These are phyloP conservation scores for Boletus sensibilis DNA, from an alignment of 768 basidiomycete species.

Conservation along the genomic window DNA sequence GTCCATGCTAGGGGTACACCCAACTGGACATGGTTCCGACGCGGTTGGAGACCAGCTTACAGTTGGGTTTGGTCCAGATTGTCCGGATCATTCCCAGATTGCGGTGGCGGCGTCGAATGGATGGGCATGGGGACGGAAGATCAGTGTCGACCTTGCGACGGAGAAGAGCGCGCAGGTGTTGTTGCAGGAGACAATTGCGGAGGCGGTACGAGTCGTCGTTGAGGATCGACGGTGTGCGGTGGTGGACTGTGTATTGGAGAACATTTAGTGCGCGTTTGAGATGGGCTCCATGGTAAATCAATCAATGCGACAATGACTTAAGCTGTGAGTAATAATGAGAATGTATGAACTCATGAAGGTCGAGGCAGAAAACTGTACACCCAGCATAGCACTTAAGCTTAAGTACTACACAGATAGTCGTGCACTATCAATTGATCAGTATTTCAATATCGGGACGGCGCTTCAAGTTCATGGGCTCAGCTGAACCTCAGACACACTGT, in stretches of 20 bases:
- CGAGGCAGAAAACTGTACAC: no score
- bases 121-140: constrained; percentile 56
- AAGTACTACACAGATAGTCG: no score
- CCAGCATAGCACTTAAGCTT: no score
- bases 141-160: constrained; percentile 29
- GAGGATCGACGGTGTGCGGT: constrained; percentile 64
- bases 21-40: constrained; percentile 50
- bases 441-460: no score
- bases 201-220: constrained; percentile 55
- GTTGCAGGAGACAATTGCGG: constrained; percentile 37
- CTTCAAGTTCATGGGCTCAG: no score
- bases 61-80: constrained; percentile 61
- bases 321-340: no score
- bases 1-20: constrained; percentile 67
- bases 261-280: constrained; percentile 33
- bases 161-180: constrained; percentile 22
- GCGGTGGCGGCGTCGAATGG: constrained; percentile 68
- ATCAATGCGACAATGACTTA: no score
- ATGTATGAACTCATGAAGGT: no score
- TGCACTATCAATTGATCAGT: no score
- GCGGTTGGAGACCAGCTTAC: constrained; percentile 48
- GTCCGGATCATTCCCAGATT: constrained; percentile 60
- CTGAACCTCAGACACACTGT: no score
- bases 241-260: constrained; percentile 56
- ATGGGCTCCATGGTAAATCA: no score